A percentile compares a stretch with the other conserved stretches of the same genome.
phyloP scores from a whole-genome alignment of 179 eudicot species.

The Camellia oleifera region DNA sequence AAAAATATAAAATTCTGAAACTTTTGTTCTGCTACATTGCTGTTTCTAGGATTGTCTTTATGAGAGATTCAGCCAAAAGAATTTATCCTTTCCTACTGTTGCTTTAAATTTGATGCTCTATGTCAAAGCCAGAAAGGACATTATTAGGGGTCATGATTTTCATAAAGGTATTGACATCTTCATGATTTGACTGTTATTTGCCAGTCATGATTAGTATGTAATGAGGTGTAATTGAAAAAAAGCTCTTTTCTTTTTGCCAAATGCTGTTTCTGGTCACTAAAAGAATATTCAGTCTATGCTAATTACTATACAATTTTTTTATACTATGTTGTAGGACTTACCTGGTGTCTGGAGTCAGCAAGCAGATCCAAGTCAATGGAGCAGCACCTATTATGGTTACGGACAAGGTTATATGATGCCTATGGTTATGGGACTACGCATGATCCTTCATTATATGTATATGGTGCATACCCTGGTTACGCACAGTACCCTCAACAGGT shows the following conservation, averaged over 20 bases:
- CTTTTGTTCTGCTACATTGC: no score
- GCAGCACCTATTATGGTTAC: constrained; percentile 77
- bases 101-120: not conserved
- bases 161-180: not conserved
- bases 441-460: constrained; percentile 81
- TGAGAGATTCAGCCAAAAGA: not conserved
- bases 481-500: constrained; percentile 91
- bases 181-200: not conserved
- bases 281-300: not conserved
- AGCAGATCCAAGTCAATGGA: constrained; percentile 86
- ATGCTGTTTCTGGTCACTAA: not conserved
- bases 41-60: not conserved
- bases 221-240: not conserved
- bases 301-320: not conserved
- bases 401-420: constrained; percentile 91
- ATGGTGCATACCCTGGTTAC: constrained; percentile 86
- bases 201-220: not conserved
- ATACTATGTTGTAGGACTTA: constrained; percentile 42
- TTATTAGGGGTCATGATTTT: not conserved
- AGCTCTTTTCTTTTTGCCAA: not conserved
- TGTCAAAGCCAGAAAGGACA: not conserved
- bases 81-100: not conserved
- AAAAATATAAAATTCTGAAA: no score
- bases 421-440: constrained; percentile 88
- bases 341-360: constrained; percentile 77